Evolutionary conservation across 805 yeast species (phyloP).

Genomic region (Geotrichum ghanense): DNA sequence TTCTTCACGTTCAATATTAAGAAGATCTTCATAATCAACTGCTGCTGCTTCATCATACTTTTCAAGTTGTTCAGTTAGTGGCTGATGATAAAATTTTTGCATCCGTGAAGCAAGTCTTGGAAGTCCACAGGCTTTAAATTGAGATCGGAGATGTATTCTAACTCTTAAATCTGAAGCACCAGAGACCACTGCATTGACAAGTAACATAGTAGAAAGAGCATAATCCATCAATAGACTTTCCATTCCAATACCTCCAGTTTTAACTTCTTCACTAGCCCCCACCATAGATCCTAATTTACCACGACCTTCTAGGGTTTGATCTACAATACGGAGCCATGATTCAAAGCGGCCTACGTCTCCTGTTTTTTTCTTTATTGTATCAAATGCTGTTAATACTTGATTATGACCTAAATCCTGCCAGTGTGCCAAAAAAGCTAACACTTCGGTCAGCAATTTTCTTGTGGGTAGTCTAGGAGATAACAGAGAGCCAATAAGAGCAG

Average conservation of each 20-base stretch:
- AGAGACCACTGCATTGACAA: slow-evolving; percentile 48
- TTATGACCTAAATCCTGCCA: slow-evolving; percentile 41
- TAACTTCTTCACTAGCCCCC: slow-evolving; percentile 81
- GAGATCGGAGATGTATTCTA: slow-evolving; percentile 49
- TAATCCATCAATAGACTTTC: slow-evolving; percentile 63
- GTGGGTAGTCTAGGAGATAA: slow-evolving; percentile 67
- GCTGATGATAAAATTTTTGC: slow-evolving; percentile 42
- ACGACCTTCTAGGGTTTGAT: slow-evolving; percentile 64
- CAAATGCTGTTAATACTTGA: slow-evolving; percentile 44
- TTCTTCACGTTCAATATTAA: slow-evolving; percentile 28
- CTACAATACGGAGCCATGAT: slow-evolving; percentile 60
- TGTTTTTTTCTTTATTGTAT: slow-evolving; percentile 31
- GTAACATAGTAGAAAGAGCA: slow-evolving; percentile 54
- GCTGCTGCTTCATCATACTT: slow-evolving; percentile 47
- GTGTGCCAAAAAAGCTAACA: slow-evolving; percentile 46
- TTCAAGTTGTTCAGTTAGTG: slow-evolving; percentile 53
- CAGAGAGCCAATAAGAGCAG: slow-evolving; percentile 60
- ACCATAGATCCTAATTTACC: slow-evolving; percentile 87
- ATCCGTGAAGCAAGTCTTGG: slow-evolving; percentile 40
- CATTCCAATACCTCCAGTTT: slow-evolving; percentile 36
- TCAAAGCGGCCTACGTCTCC: slow-evolving; percentile 36
- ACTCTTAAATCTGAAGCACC: slow-evolving; percentile 23
- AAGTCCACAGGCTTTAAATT: slow-evolving; percentile 46
- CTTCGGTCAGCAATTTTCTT: slow-evolving; percentile 68
- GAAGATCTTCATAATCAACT: slow-evolving; percentile 40